Evolutionary conservation across 345 rosid genomes (phyloP).

Genomic region (Punica granatum): DNA sequence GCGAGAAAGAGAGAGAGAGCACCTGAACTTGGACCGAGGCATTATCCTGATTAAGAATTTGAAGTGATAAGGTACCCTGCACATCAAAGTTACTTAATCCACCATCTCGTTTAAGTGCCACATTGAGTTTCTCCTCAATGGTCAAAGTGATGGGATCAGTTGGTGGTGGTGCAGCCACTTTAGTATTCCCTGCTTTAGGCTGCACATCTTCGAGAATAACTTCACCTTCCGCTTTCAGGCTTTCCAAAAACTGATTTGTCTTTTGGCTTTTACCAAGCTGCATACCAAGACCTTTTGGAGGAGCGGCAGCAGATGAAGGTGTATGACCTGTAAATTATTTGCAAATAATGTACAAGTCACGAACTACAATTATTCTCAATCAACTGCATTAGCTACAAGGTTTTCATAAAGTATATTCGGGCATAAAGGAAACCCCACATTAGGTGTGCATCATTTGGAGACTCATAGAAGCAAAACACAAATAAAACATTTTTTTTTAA

Average conservation of each 20-base stretch:
- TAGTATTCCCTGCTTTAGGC: conserved; percentile 51
- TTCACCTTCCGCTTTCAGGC: conserved; percentile 98
- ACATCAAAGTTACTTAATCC: conserved; percentile 91
- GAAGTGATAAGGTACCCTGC: conserved; percentile 94
- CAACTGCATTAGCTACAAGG: not conserved
- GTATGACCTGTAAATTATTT: conserved; percentile 48
- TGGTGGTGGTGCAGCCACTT: conserved; percentile 45
- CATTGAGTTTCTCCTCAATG: conserved; percentile 89
- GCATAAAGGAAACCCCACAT: not conserved
- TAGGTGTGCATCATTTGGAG: not conserved
- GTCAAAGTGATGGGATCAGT: conserved; percentile 92
- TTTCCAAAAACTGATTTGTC: conserved; percentile 86
- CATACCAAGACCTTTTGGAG: conserved; percentile 98
- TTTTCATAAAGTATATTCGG: not conserved
- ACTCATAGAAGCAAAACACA: not conserved
- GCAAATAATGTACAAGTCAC: not conserved
- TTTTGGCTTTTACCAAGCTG: conserved; percentile 89
- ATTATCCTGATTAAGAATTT: conserved; percentile 90
- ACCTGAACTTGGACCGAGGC: conserved; percentile 98
- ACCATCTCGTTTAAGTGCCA: conserved; percentile 83
- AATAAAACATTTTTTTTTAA: too few species aligned
- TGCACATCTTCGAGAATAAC: conserved; percentile 86
- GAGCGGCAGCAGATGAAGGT: conserved; percentile 81
- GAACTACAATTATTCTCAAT: not conserved
- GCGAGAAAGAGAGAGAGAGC: conserved; percentile 1